Conservation (phyloP, 495 filamentous ascomycete species). For the Chlorociboria aeruginascens region DNA sequence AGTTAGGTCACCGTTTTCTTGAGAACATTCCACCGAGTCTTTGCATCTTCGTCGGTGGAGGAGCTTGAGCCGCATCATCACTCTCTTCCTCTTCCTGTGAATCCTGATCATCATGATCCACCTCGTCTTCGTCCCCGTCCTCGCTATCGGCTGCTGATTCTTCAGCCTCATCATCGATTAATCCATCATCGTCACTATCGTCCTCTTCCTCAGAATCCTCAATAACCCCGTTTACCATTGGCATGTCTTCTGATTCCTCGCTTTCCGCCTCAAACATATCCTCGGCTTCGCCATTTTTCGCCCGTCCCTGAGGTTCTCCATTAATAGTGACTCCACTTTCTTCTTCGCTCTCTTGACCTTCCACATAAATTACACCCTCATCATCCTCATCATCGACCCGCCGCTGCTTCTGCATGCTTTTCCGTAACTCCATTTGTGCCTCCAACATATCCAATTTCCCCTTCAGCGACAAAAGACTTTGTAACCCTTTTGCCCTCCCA, state of each 20-base stretch:
- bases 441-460: constrained; percentile 27
- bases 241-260: constrained; percentile 22
- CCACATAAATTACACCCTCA: constrained; percentile 75
- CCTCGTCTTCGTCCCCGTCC: constrained; percentile 31
- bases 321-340: constrained; percentile 17
- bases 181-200: constrained; percentile 19
- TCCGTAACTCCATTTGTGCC: constrained; percentile 71
- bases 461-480: constrained; percentile 62
- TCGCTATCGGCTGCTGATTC: constrained; percentile 23
- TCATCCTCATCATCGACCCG: constrained; percentile 47
- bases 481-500: constrained; percentile 71
- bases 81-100: constrained; percentile 31
- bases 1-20: constrained; percentile 12
- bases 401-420: constrained; percentile 37
- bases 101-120: constrained; percentile 30
- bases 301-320: constrained; percentile 20
- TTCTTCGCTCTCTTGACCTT: constrained; percentile 52
- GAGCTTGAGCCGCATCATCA: constrained; percentile 23
- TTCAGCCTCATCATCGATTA: constrained; percentile 26
- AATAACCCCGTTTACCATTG: constrained; percentile 25
- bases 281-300: constrained; percentile 23
- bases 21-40: constrained; percentile 21
- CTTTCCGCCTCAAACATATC: constrained; percentile 16
- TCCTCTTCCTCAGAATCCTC: constrained; percentile 30
- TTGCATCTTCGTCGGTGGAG: constrained; percentile 23